Evolutionary conservation across 306 rosid species (phyloP).

Genomic region (Parietaria judaica): DNA sequence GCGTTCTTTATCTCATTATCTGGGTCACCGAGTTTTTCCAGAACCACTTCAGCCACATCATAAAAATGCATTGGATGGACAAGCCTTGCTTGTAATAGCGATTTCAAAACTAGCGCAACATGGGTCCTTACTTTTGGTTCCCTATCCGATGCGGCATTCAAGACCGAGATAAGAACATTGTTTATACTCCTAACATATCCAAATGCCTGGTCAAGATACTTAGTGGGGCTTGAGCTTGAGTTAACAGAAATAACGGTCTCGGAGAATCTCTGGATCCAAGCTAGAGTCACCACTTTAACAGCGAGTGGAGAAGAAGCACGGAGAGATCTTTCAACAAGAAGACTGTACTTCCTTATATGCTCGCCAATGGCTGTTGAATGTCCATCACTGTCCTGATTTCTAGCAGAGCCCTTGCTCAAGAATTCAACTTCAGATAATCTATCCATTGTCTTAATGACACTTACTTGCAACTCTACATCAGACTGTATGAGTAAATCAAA

Average conservation of each 20-base stretch:
- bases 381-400: conserved; percentile 31
- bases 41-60: conserved; percentile 61
- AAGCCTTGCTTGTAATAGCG: conserved; percentile 75
- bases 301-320: conserved; percentile 68
- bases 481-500: conserved; percentile 54
- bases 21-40: conserved; percentile 92
- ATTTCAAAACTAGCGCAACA: conserved; percentile 64
- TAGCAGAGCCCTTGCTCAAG: conserved; percentile 42
- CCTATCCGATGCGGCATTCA: conserved; percentile 65
- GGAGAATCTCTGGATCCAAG: conserved; percentile 62
- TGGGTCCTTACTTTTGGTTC: conserved; percentile 77
- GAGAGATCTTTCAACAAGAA: conserved; percentile 55
- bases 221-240: conserved; percentile 28
- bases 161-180: conserved; percentile 55
- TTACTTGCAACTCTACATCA: conserved; percentile 64
- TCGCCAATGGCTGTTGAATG: conserved; percentile 38
- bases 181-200: conserved; percentile 42
- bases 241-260: conserved; percentile 51
- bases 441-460: conserved; percentile 56
- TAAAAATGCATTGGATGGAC: conserved; percentile 61
- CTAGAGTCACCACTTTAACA: conserved; percentile 55
- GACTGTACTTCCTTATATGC: conserved; percentile 51
- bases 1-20: conserved; percentile 52
- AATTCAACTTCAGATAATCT: conserved; percentile 54
- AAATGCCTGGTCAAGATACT: conserved; percentile 35